These are phyloP conservation scores for Komagataella populi DNA, from an alignment of 805 yeast genomes.

Conservation along the genomic window DNA sequence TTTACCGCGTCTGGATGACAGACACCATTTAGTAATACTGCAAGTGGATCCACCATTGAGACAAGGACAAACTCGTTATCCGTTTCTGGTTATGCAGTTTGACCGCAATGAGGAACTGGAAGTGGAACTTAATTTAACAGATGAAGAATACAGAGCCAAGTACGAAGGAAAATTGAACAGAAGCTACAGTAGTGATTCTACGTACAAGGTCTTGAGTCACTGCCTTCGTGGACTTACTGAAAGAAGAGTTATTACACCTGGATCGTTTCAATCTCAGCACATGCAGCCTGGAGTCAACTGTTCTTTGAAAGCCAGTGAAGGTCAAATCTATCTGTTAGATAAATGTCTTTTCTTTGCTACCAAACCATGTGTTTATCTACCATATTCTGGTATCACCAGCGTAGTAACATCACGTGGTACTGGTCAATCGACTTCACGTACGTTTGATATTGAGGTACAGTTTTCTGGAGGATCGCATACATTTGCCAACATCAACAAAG, in stretches of 20 bases:
- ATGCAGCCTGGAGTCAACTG: conserved; percentile 82
- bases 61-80: conserved; percentile 96
- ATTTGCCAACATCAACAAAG: conserved; percentile 81
- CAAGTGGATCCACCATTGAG: conserved; percentile 95
- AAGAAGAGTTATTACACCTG: conserved; percentile 74
- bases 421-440: conserved; percentile 65
- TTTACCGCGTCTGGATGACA: conserved; percentile 88
- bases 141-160: conserved; percentile 62
- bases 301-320: conserved; percentile 90
- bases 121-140: conserved; percentile 75
- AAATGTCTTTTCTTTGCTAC: conserved; percentile 83
- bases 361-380: conserved; percentile 87
- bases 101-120: conserved; percentile 84
- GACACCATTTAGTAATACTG: conserved; percentile 74
- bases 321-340: conserved; percentile 85
- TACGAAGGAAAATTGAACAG: conserved; percentile 67
- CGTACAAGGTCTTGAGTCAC: conserved; percentile 78
- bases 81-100: conserved; percentile 83
- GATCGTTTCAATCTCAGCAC: conserved; percentile 62
- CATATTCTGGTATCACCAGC: conserved; percentile 64
- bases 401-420: conserved; percentile 83
- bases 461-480: conserved; percentile 58
- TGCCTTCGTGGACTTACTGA: conserved; percentile 85
- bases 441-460: conserved; percentile 73
- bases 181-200: conserved; percentile 59